These are phyloP conservation scores for Yamadazyma siamensis DNA, from an alignment of 1,139 yeast genomes.

Conservation along the genomic window DNA sequence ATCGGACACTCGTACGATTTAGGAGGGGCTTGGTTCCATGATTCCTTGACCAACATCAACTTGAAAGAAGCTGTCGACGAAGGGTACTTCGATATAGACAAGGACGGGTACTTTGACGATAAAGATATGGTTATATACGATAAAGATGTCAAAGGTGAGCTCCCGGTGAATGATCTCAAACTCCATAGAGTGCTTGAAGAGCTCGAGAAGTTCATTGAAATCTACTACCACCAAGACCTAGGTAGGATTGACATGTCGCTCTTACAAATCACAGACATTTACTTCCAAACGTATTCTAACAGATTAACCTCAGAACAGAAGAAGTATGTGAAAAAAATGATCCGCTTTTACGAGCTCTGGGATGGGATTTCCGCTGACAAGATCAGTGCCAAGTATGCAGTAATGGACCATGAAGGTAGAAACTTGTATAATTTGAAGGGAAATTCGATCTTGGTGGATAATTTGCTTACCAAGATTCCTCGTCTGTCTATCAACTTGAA, in stretches of 20 bases:
- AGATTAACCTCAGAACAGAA: slow-evolving; percentile 53
- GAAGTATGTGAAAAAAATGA: slow-evolving; percentile 44
- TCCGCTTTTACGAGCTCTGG: slow-evolving; percentile 69
- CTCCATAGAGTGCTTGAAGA: slow-evolving; percentile 48
- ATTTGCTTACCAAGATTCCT: slow-evolving; percentile 42
- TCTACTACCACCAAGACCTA: slow-evolving; percentile 44
- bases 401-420: slow-evolving; percentile 70
- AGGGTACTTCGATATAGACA: slow-evolving; percentile 21
- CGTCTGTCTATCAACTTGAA: slow-evolving; percentile 35
- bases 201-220: slow-evolving; percentile 57
- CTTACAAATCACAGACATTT: slow-evolving; percentile 43
- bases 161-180: slow-evolving; percentile 26
- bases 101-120: slow-evolving; percentile 51
- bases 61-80: slow-evolving; percentile 26
- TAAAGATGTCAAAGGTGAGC: slow-evolving; percentile 39
- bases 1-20: slow-evolving; percentile 53
- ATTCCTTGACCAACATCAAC: slow-evolving; percentile 62
- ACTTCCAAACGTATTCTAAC: slow-evolving; percentile 42
- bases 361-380: slow-evolving; percentile 67
- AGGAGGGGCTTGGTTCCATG: slow-evolving; percentile 93
- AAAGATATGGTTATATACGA: slow-evolving; percentile 41
- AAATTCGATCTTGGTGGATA: slow-evolving; percentile 48
- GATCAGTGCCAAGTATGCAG: slow-evolving; percentile 65
- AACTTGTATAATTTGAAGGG: slow-evolving; percentile 65
- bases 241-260: slow-evolving; percentile 50